These are phyloP conservation scores for Lachancea kluyveri DNA, from an alignment of 805 yeast species.

Conservation along the genomic window DNA sequence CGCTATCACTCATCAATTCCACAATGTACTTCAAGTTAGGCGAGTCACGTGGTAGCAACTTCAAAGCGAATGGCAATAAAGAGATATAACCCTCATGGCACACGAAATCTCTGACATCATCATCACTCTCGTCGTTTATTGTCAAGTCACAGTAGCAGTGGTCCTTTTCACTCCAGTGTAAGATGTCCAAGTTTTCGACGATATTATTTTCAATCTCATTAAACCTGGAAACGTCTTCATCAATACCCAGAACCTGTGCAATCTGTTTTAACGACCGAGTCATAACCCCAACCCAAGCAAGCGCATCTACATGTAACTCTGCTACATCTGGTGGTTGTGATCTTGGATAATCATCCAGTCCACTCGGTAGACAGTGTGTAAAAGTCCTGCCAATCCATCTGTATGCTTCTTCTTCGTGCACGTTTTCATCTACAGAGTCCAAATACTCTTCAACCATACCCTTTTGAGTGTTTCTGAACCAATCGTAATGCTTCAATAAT, in stretches of 20 bases:
- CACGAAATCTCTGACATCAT: slow-evolving; percentile 48
- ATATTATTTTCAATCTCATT: slow-evolving; percentile 49
- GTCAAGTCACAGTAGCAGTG: slow-evolving; percentile 77
- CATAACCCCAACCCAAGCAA: slow-evolving; percentile 94
- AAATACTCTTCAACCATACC: slow-evolving; percentile 66
- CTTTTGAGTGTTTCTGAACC: slow-evolving; percentile 77
- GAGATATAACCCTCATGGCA: slow-evolving; percentile 90
- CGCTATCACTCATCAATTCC: slow-evolving; percentile 57
- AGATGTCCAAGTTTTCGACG: slow-evolving; percentile 53
- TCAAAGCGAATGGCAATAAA: slow-evolving; percentile 75
- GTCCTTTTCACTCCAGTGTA: slow-evolving; percentile 75
- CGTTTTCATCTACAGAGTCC: slow-evolving; percentile 30
- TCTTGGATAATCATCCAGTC: slow-evolving; percentile 93
- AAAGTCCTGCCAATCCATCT: slow-evolving; percentile 92
- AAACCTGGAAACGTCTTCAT: slow-evolving; percentile 54
- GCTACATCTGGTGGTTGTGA: slow-evolving; percentile 75
- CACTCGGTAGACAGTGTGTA: slow-evolving; percentile 84
- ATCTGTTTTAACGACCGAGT: slow-evolving; percentile 71
- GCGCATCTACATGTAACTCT: slow-evolving; percentile 82
- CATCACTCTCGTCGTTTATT: slow-evolving; percentile 61
- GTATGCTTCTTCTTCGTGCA: slow-evolving; percentile 57
- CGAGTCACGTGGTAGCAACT: slow-evolving; percentile 48
- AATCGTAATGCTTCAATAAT: slow-evolving; percentile 67
- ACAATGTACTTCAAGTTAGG: slow-evolving; percentile 46
- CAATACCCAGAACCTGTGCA: slow-evolving; percentile 53